Evolutionary conservation across 805 yeast species (phyloP).

Genomic region (Metschnikowia cubensis): DNA sequence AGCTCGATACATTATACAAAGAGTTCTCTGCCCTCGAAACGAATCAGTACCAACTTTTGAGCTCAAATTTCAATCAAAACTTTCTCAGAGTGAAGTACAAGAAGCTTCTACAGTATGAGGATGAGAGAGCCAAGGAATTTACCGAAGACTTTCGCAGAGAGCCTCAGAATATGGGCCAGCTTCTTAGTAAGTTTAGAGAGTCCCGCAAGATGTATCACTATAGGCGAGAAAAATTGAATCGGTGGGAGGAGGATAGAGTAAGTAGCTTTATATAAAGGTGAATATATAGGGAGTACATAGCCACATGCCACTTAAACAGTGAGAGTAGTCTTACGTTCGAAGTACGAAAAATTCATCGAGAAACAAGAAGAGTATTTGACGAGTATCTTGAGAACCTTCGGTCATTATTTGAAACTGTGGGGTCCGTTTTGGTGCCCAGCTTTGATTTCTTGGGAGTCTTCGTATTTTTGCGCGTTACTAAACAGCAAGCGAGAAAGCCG

Average conservation of each 20-base stretch:
- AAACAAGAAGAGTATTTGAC: too few species aligned
- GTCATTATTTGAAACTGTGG: background rate
- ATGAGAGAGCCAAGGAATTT: conserved; percentile 2
- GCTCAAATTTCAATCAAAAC: conserved; percentile 34
- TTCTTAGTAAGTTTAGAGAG: conserved; percentile 21
- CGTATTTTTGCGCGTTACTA: background rate
- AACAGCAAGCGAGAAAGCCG: background rate
- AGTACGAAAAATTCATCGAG: too few species aligned
- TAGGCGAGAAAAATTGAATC: conserved; percentile 33
- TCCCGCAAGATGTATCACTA: conserved; percentile 30
- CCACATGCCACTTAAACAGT: too few species aligned
- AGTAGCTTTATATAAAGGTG: conserved; percentile 30
- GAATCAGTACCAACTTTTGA: conserved; percentile 35
- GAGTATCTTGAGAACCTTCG: too few species aligned
- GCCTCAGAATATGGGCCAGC: conserved; percentile 13
- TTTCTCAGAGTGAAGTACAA: conserved; percentile 13
- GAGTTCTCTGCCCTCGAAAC: conserved; percentile 35
- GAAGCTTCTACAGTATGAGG: conserved; percentile 8
- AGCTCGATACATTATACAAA: conserved; percentile 24
- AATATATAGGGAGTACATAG: background rate
- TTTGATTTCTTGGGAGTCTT: background rate
- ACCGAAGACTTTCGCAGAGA: conserved; percentile 2
- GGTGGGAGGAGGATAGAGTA: conserved; percentile 44
- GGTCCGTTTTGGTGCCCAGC: background rate
- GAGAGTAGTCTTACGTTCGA: too few species aligned